Conservation (phyloP, 2,329 filamentous ascomycete genomes). For the Verticillium zaregamsianum region DNA sequence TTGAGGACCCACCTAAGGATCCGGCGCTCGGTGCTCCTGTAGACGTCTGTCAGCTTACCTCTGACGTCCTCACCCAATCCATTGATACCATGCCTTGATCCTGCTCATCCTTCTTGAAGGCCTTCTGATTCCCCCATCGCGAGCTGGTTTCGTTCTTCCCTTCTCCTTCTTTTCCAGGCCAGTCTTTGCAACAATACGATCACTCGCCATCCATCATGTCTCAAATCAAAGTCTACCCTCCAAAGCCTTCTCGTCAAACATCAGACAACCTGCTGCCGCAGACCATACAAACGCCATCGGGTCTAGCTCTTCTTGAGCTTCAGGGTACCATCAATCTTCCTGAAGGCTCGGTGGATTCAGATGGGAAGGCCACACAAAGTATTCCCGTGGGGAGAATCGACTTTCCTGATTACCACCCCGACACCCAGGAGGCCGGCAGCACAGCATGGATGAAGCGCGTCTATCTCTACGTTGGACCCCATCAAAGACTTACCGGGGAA, state of each 20-base stretch:
- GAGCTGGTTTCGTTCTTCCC: neutral
- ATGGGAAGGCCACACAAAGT: constrained; percentile 19
- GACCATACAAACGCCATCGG: constrained; percentile 84
- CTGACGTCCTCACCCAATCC: neutral
- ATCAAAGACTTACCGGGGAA: constrained; percentile 86
- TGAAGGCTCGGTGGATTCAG: constrained; percentile 24
- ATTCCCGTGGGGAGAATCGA: constrained; percentile 67
- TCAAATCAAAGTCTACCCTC: constrained; percentile 37
- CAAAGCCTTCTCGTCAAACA: constrained; percentile 15
- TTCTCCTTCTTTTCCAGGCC: neutral
- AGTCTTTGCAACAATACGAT: neutral
- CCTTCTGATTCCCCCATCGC: neutral
- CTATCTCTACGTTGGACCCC: constrained; percentile 81
- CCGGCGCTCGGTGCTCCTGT: neutral
- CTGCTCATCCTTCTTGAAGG: neutral
- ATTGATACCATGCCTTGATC: neutral
- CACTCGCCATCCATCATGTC: constrained; percentile 23
- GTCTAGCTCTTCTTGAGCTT: constrained; percentile 84
- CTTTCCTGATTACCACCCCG: constrained; percentile 69
- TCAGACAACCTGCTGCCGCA: constrained; percentile 60
- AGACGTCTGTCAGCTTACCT: neutral
- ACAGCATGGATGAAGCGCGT: constrained; percentile 86
- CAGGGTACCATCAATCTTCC: constrained; percentile 87
- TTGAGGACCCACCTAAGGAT: neutral
- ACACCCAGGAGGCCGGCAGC: constrained; percentile 40